A percentile compares a stretch with the other conserved stretches of the same genome.
These are phyloP conservation scores for Phytophthora hibernalis DNA, from an alignment of 352 stramenopile species.

Conservation along the genomic window DNA sequence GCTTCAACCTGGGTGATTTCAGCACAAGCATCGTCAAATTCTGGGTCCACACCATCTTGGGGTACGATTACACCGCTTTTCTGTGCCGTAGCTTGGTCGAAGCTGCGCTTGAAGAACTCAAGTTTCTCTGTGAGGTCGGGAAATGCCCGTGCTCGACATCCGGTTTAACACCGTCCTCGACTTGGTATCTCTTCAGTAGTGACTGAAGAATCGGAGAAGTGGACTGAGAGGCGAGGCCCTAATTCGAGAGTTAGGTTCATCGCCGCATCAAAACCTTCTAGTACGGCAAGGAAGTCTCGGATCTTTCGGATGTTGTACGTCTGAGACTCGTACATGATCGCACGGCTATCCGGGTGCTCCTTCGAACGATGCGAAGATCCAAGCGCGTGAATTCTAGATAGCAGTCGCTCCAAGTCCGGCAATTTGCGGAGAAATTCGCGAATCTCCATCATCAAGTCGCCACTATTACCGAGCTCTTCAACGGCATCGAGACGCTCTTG, in stretches of 20 bases:
- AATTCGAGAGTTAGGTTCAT: constrained; percentile 89
- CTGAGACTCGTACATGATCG: constrained; percentile 97
- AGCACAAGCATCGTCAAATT: constrained; percentile 94
- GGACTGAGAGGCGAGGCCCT: constrained; percentile 67
- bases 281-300: constrained; percentile 88
- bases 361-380: constrained; percentile 84
- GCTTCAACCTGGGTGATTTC: constrained; percentile 87
- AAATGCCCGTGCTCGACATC: constrained; percentile 72
- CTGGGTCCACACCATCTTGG: constrained; percentile 92
- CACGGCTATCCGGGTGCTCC: constrained; percentile 95
- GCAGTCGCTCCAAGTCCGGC: constrained; percentile 96
- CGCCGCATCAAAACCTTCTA: constrained; percentile 90
- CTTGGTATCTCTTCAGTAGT: constrained; percentile 53
- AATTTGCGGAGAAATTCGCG: constrained; percentile 89
- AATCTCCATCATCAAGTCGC: constrained; percentile 82
- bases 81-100: constrained; percentile 94
- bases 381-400: constrained; percentile 97
- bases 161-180: constrained; percentile 27
- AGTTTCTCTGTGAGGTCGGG: constrained; percentile 93
- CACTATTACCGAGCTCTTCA: constrained; percentile 89
- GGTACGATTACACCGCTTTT: constrained; percentile 94
- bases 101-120: constrained; percentile 96
- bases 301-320: constrained; percentile 99
- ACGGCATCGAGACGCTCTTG: constrained; percentile 96
- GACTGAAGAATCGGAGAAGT: constrained; percentile 61